Conservation (phyloP, 768 basidiomycete genomes). For the Hericium erinaceus region DNA sequence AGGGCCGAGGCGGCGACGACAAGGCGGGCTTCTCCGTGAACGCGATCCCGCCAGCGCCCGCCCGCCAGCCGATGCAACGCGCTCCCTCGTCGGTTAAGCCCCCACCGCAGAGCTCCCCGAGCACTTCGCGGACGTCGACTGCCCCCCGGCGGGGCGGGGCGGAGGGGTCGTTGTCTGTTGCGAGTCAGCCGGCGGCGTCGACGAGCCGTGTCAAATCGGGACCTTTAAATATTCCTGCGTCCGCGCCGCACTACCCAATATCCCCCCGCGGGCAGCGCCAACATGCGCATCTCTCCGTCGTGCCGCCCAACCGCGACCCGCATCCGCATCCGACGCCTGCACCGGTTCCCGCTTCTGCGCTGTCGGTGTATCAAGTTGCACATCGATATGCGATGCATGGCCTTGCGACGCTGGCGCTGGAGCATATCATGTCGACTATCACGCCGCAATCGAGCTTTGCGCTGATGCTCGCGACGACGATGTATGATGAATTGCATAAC, state of each 20-base stretch:
- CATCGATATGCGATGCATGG: slow-evolving; percentile 66
- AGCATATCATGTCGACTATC: slow-evolving; percentile 64
- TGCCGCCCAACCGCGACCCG: slow-evolving; percentile 43
- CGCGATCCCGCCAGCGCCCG: not conserved
- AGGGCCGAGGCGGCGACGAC: slow-evolving; percentile 7
- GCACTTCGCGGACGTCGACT: not conserved
- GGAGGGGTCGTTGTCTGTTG: not conserved
- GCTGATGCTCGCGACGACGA: slow-evolving; percentile 54
- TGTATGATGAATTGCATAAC: slow-evolving; percentile 55
- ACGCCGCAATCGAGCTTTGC: slow-evolving; percentile 60
- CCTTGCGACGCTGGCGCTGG: slow-evolving; percentile 56
- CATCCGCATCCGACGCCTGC: slow-evolving; percentile 60
- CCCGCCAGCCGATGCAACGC: slow-evolving; percentile 1
- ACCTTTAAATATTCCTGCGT: slow-evolving; percentile 25
- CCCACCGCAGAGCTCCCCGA: not conserved
- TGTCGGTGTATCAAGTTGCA: slow-evolving; percentile 69
- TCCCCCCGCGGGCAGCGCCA: slow-evolving; percentile 39
- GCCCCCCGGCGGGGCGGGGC: not conserved
- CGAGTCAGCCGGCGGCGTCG: not conserved
- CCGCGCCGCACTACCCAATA: slow-evolving; percentile 36
- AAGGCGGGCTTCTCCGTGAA: slow-evolving; percentile 6
- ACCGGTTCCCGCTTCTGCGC: slow-evolving; percentile 58
- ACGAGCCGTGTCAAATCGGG: slow-evolving; percentile 17
- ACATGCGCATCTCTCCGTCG: slow-evolving; percentile 19
- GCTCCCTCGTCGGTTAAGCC: slow-evolving; percentile 3